Base-by-base conservation (phyloP, 78 protist genomes). In the Dictyostelium brefeldianum region DNA sequence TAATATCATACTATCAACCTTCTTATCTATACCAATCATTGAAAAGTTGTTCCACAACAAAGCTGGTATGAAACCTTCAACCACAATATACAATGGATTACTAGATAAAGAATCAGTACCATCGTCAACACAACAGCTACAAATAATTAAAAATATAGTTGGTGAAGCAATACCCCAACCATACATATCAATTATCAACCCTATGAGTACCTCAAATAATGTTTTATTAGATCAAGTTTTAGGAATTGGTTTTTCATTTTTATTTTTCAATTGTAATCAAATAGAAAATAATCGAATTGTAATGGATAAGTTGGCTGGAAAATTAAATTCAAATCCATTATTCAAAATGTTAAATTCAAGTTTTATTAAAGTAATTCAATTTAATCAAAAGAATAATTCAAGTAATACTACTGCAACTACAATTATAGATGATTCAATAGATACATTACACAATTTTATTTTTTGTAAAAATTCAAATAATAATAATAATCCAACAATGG, bases 41-140 rank as follows among this genome's bases (percentile, higher is more conserved):
- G 59, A 71, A 31, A 54, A 50, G 22, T 6, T 77, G 14, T 51
- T 77, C 27, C 69, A 46, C 15, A 77, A 77, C 9, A 77, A 77
- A 41, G 82, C 43, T 29, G 79, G 78, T 11, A 82, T 82, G 89
- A 82, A 82, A 31, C 89, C 89, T 25, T 31, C 54, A 46, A 53
- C 22, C 20, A 31, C 18, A 9, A 50, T 53, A 1, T 53, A 25
- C 2, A 29, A 54, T 9, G 53, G 75, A 9, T 25, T 82, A 22
- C 11, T 80, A 0, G 69, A 82, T 11, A n/a, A 53, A 17, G 0
- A 10, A 25, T 27, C 50, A 31, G 47, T 20, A 14, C 29, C 89
- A 57, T 59, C 31, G 12, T 29, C n/a, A 46, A 15, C 31, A 46
- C 6, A 11, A 29, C 78, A 22, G 27, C 11, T 12, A n/a, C 69